Evolutionary conservation across 805 yeast species (phyloP).

Genomic region (Yamadazyma ubonensis): DNA sequence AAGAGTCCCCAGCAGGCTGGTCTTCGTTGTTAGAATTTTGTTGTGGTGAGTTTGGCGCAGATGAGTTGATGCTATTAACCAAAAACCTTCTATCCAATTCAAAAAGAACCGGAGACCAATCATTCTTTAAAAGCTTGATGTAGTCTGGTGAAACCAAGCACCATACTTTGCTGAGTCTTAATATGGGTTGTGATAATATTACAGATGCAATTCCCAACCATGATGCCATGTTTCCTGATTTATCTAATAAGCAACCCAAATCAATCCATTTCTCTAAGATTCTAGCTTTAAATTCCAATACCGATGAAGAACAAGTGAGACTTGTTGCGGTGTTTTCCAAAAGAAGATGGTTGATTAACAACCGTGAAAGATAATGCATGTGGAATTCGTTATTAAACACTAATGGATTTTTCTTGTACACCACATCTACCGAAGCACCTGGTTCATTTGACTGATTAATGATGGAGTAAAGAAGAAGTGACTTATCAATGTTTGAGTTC

Average conservation of each 20-base stretch:
- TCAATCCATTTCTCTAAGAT: conserved; percentile 80
- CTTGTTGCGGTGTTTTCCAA: conserved; percentile 36
- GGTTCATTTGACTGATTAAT: conserved; percentile 21
- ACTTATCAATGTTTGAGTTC: conserved; percentile 79
- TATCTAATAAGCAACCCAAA: conserved; percentile 74
- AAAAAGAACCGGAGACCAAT: conserved; percentile 92
- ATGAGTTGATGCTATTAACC: conserved; percentile 24
- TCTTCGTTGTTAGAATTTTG: conserved; percentile 1
- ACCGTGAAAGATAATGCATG: conserved; percentile 74
- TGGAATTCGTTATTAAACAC: conserved; percentile 65
- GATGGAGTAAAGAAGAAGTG: conserved; percentile 62
- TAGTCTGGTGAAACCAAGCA: conserved; percentile 58
- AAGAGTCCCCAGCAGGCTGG: conserved; percentile 38
- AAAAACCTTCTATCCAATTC: conserved; percentile 79
- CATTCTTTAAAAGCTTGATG: conserved; percentile 62
- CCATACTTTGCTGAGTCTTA: conserved; percentile 78
- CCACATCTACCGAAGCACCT: conserved; percentile 23
- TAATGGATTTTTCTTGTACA: conserved; percentile 66
- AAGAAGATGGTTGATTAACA: conserved; percentile 69
- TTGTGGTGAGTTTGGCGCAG: conserved; percentile 12
- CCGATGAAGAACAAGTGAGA: conserved; percentile 17
- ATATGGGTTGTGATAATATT: conserved; percentile 76
- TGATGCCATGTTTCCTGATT: conserved; percentile 86
- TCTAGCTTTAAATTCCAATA: conserved; percentile 53
- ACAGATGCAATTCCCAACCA: conserved; percentile 90